Conservation (phyloP, 2,329 filamentous ascomycete genomes). For the Aspergillus neoniger region DNA sequence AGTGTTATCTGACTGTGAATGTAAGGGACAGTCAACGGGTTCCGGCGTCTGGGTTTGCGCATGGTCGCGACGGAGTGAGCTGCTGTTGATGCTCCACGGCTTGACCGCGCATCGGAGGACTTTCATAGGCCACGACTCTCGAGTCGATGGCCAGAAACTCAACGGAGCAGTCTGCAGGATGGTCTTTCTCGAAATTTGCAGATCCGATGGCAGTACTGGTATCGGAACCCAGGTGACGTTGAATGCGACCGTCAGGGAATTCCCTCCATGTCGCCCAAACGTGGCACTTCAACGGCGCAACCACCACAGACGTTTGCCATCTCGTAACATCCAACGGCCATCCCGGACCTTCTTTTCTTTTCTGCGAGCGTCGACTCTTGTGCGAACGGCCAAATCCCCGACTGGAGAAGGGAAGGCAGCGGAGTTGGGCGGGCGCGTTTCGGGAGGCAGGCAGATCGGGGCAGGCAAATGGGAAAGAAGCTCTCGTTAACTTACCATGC, state of each 20-base stretch:
- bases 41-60: not conserved
- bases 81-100: not conserved
- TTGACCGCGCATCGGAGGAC: not conserved
- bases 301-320: constrained; percentile 1
- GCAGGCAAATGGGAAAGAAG: constrained; percentile 21
- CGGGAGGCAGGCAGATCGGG: constrained; percentile 16
- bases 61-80: not conserved
- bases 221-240: constrained; percentile 1
- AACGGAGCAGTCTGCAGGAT: not conserved
- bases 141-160: not conserved
- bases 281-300: constrained; percentile 14
- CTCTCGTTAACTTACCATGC: constrained; percentile 26
- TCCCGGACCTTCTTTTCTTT: not conserved
- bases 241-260: constrained; percentile 21
- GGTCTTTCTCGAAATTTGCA: not conserved
- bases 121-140: not conserved
- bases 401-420: not conserved
- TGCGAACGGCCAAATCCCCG: not conserved
- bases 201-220: not conserved
- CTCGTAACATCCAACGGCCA: constrained; percentile 5
- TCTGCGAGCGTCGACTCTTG: not conserved
- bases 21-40: not conserved
- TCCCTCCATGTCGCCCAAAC: constrained; percentile 6
- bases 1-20: not conserved
- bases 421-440: constrained; percentile 8